Base-by-base conservation (phyloP, 2,329 filamentous ascomycete species). In the Aureobasidium sp. region DNA sequence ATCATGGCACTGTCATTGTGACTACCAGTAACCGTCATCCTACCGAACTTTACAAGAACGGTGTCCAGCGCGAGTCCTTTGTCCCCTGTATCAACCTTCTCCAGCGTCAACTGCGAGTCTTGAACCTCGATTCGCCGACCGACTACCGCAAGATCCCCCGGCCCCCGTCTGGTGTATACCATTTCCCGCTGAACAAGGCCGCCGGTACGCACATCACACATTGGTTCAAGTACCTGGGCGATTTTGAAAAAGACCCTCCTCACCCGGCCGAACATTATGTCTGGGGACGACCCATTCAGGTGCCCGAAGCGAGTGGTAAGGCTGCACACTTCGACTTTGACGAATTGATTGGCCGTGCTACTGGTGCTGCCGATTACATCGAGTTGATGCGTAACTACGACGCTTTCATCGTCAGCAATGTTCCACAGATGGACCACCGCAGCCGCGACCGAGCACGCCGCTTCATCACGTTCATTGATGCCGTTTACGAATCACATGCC, bases 391-490 rank as follows among this genome's bases (percentile, higher is more conserved):
- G 90, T 62, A 87, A 87, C 67, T 99, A 97, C 74, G 88, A 97
- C 64, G 87, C 92, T 1, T 97, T 99, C 70, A 85, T 99, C 66
- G 84, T 99, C 11, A 96, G 91, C 0, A 89, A 92, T 57, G 87
- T 97, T 1, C 94, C 94, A 0, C 90, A 88, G 6, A 97, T 99
- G 94, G 94, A 88, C 44, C 84, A 91, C 67, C 85, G 85, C 61
- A 86, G 91, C 70, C 85, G 94, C 22, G 94, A 99, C 76, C 82
- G 96, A 42, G 94, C 94, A 0, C 81, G 94, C 14, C 83, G 94
- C 5, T 97, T 99, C 75, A 99, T 99, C 73, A 99, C 93, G 0
- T 97, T 99, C 69, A 90, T 99, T 67, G 94, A 99, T 73, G 93
- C 94, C 6, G 88, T 97, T 5, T 99, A 99, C 72, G 94, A 99